Percentiles rank a stretch among this genome's conserved stretches.
These are phyloP conservation scores for Calonectria hawksworthii DNA, from an alignment of 2,329 filamentous ascomycete species.

Conservation along the genomic window DNA sequence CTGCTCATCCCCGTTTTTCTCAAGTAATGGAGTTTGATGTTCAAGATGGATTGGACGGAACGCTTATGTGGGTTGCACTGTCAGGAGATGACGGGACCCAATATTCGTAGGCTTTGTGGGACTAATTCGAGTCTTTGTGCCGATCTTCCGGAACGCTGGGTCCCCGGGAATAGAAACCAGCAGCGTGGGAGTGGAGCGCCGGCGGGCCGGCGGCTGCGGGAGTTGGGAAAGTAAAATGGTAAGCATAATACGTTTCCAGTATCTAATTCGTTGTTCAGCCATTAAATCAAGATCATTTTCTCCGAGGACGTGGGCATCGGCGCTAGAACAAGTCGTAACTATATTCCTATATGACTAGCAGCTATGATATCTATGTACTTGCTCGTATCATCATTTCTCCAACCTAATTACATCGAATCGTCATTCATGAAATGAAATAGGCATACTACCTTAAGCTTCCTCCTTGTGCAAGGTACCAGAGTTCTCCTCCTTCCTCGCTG, in stretches of 20 bases:
- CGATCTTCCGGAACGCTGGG: not conserved
- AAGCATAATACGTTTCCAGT: not conserved
- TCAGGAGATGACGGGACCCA: slow-evolving; percentile 9
- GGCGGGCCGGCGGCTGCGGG: not conserved
- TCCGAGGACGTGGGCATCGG: not conserved
- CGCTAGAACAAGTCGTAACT: not conserved
- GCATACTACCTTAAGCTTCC: not conserved
- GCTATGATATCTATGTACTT: not conserved
- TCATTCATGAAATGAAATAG: not conserved
- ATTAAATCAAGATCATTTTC: not conserved
- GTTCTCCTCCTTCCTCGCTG: not conserved
- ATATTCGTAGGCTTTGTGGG: slow-evolving; percentile 8
- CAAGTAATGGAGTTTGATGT: slow-evolving; percentile 6
- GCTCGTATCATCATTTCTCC: slow-evolving; percentile 1
- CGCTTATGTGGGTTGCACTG: not conserved
- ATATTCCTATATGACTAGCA: not conserved
- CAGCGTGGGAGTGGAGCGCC: not conserved
- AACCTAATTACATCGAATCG: slow-evolving; percentile 6
- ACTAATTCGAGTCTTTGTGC: not conserved
- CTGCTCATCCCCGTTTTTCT: slow-evolving; percentile 5
- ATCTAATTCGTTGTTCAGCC: not conserved
- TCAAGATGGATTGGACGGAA: not conserved
- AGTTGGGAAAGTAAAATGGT: not conserved
- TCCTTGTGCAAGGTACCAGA: slow-evolving; percentile 6
- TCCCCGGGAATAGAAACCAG: not conserved